Evolutionary conservation across 495 filamentous ascomycete species (phyloP), one percentile per base, ranked within the genome.

Genomic region (Chaetomium cochliodes): DNA sequence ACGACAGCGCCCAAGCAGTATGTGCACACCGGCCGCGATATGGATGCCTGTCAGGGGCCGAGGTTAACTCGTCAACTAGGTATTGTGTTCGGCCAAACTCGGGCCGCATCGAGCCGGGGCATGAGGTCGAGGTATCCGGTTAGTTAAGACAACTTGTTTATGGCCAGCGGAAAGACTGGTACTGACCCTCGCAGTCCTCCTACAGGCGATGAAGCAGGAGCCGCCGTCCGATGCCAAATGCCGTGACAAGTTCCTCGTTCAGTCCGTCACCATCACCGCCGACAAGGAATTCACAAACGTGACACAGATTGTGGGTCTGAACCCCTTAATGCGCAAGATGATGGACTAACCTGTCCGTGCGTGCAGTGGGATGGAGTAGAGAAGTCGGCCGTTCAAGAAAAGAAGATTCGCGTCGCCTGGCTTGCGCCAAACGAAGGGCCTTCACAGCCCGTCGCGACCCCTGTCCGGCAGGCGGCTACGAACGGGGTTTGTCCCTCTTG

Each of bases 1-100:
- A 98, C 94, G 46, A 98, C 94, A 63, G 96, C 96, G 30, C 94
- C 96, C 7, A 98, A 98, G 78, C 93, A 97, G 93, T 98, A 91
- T 72, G 91, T 65, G 37, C 60, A 49, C 49, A 30, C 23, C 30
- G 23, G 46, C 42, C 47, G 51, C 52, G 33, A 37, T 61, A 25
- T 3, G 44, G n/a, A 25, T 28, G 3, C 20, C 18, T 1, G 20
- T 20, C 49, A 22, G 20, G 33, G 22, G 16, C 50, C 7, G 9
- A 37, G 25, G 41, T 54, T 63, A 56, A 67, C 66, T 72, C 54
- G 70, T 76, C 65, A 3, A 30, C 50, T 67, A 98, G 93, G 79
- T 98, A 98, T 79, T 98, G 94, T 73, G 94, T 98, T 39, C 90
- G 96, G 64, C 96, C 96, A 51, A 98, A 98, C 78, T 97, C 93